Evolutionary conservation across 306 rosid genomes (phyloP).

Genomic region (Oemleria cerasiformis): DNA sequence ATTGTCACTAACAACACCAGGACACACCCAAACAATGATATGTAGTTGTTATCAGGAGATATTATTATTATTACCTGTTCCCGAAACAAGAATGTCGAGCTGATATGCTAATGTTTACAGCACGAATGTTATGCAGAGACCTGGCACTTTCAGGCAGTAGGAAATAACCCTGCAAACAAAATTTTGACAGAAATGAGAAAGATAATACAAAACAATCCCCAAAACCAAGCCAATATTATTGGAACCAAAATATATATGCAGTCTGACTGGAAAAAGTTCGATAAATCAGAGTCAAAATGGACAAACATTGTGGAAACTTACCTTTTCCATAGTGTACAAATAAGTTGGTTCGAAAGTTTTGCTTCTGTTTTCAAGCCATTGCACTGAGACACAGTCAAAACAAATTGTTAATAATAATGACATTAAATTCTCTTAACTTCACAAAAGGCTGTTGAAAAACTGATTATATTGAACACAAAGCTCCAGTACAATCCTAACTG

Average conservation of each 20-base stretch:
- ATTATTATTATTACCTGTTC: slow-evolving; percentile 76
- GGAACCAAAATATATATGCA: slow-evolving; percentile 9
- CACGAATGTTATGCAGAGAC: slow-evolving; percentile 73
- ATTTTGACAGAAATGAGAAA: slow-evolving; percentile 6
- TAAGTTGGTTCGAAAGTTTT: slow-evolving; percentile 86
- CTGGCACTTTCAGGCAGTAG: slow-evolving; percentile 91
- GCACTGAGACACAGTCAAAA: slow-evolving; percentile 58
- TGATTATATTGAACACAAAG: neutral
- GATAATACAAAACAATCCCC: slow-evolving; percentile 23
- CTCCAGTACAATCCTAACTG: neutral
- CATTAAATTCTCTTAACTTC: neutral
- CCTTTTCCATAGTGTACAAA: slow-evolving; percentile 95
- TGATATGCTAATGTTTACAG: slow-evolving; percentile 87
- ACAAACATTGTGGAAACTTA: slow-evolving; percentile 17
- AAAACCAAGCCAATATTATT: slow-evolving; percentile 13
- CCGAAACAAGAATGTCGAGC: slow-evolving; percentile 97
- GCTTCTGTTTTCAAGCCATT: slow-evolving; percentile 78
- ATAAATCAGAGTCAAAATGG: slow-evolving; percentile 11
- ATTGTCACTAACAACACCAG: neutral
- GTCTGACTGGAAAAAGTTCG: slow-evolving; percentile 4
- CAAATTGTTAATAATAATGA: slow-evolving; percentile 4
- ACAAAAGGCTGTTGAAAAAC: neutral
- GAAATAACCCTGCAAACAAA: slow-evolving; percentile 72
- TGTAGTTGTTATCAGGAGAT: neutral
- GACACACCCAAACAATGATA: neutral